phyloP scores from a whole-genome alignment of 805 yeast genomes.

The Wickerhamiella alocasiicola region DNA sequence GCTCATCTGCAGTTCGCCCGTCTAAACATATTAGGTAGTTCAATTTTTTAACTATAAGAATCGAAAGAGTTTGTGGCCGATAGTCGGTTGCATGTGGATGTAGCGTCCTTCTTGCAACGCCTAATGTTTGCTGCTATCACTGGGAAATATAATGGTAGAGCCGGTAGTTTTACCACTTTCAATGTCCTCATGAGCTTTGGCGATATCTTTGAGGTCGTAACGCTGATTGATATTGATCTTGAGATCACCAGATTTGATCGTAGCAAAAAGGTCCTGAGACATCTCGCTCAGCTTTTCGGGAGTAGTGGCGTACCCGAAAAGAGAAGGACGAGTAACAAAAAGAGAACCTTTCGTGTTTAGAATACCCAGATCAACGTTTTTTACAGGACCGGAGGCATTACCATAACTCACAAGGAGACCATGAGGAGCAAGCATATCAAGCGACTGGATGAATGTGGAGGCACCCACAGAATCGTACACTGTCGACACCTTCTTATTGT shows the following conservation, averaged over 20 bases:
- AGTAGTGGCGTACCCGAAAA: constrained; percentile 40
- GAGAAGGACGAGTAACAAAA: constrained; percentile 46
- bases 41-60: too few species aligned
- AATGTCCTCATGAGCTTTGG: constrained; percentile 42
- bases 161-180: constrained; percentile 63
- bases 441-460: constrained; percentile 55
- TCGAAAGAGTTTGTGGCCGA: too few species aligned
- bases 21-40: too few species aligned
- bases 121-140: too few species aligned
- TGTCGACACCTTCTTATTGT: constrained; percentile 25
- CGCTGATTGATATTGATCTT: constrained; percentile 38
- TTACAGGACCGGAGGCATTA: constrained; percentile 74
- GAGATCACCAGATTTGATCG: constrained; percentile 22
- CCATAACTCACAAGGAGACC: constrained; percentile 74
- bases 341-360: constrained; percentile 53
- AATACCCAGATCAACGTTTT: constrained; percentile 42
- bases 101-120: too few species aligned
- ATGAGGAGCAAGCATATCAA: constrained; percentile 43
- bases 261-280: constrained; percentile 19
- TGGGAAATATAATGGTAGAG: constrained; percentile 12
- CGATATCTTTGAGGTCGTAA: constrained; percentile 48
- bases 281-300: constrained; percentile 44
- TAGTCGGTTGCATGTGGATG: too few species aligned
- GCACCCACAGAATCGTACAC: constrained; percentile 36
- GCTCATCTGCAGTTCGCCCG: too few species aligned